These are phyloP conservation scores for Calvatia gigantea DNA, from an alignment of 768 basidiomycete species.

Conservation along the genomic window DNA sequence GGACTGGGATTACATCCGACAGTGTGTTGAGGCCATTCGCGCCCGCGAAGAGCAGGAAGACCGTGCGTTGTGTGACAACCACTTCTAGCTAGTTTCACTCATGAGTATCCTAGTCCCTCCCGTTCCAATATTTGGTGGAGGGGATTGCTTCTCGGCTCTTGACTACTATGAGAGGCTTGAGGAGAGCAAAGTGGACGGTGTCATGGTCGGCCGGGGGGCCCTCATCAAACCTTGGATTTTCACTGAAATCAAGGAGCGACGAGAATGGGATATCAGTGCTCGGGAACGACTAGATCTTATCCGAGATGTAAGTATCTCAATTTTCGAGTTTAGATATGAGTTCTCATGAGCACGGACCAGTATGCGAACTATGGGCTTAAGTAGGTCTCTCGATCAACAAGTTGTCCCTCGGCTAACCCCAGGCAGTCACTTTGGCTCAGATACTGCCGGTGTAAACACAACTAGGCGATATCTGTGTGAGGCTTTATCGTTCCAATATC, in stretches of 20 bases:
- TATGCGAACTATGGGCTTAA: slow-evolving; percentile 76
- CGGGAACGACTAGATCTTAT: slow-evolving; percentile 79
- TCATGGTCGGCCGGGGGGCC: slow-evolving; percentile 95
- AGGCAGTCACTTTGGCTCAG: slow-evolving; percentile 76
- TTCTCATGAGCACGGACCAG: slow-evolving; percentile 36
- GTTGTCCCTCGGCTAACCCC: slow-evolving; percentile 5
- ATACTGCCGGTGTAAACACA: slow-evolving; percentile 86
- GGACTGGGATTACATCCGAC: slow-evolving; percentile 92
- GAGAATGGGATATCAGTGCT: slow-evolving; percentile 93
- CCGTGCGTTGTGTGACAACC: slow-evolving; percentile 49
- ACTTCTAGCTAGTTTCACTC: neutral
- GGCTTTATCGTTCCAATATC: slow-evolving; percentile 92
- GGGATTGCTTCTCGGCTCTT: slow-evolving; percentile 88
- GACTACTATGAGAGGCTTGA: slow-evolving; percentile 79
- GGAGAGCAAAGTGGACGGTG: slow-evolving; percentile 82
- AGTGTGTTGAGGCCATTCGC: slow-evolving; percentile 81
- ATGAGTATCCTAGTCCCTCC: slow-evolving; percentile 51
- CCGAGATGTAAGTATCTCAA: slow-evolving; percentile 50
- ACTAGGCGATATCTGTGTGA: slow-evolving; percentile 94
- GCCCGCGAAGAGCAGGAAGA: slow-evolving; percentile 67
- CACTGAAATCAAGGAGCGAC: slow-evolving; percentile 87
- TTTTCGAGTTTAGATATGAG: neutral
- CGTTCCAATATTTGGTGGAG: slow-evolving; percentile 95
- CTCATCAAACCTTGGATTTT: slow-evolving; percentile 97
- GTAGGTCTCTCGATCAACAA: slow-evolving; percentile 47